Conservation (phyloP, 768 basidiomycete genomes). For the Clitopilus passeckerianus region DNA sequence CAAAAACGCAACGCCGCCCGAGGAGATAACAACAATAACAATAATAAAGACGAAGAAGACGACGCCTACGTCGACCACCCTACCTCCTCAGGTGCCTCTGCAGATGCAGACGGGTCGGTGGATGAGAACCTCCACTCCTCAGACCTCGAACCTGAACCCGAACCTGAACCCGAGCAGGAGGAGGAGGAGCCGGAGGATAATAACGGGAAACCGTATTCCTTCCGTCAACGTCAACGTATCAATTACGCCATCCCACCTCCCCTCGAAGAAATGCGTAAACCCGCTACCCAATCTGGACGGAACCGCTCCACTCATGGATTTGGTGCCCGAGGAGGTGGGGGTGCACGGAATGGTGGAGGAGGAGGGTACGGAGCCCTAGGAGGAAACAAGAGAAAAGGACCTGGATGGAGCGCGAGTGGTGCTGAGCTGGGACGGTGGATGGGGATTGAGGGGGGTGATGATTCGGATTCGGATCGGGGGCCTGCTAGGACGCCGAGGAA, state of each 20-base stretch:
- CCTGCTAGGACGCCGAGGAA: slow-evolving; percentile 63
- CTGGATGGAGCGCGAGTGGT: slow-evolving; percentile 77
- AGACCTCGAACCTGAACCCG: slow-evolving; percentile 36
- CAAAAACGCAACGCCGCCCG: slow-evolving; percentile 21
- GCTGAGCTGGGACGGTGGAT: slow-evolving; percentile 77
- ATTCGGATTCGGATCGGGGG: slow-evolving; percentile 74
- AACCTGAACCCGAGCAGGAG: slow-evolving; percentile 41
- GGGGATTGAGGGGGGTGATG: slow-evolving; percentile 59
- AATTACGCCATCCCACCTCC: slow-evolving; percentile 84
- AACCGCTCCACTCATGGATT: slow-evolving; percentile 13
- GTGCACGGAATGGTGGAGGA: slow-evolving; percentile 26
- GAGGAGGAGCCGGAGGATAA: slow-evolving; percentile 38
- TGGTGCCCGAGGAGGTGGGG: slow-evolving; percentile 22
- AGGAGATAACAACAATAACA: slow-evolving; percentile 13
- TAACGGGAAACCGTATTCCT: slow-evolving; percentile 51
- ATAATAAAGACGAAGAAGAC: slow-evolving; percentile 30
- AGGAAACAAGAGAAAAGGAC: slow-evolving; percentile 34
- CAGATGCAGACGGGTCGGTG: slow-evolving; percentile 54
- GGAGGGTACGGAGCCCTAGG: slow-evolving; percentile 15
- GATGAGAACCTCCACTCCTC: slow-evolving; percentile 47
- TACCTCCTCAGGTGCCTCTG: slow-evolving; percentile 42
- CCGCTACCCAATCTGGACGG: slow-evolving; percentile 29
- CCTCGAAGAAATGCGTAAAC: slow-evolving; percentile 61
- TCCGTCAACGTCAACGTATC: slow-evolving; percentile 62
- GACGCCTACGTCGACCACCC: slow-evolving; percentile 42